phyloP scores from a whole-genome alignment of 371 early-diverging fungal genomes.

The Mucor saturninus region DNA sequence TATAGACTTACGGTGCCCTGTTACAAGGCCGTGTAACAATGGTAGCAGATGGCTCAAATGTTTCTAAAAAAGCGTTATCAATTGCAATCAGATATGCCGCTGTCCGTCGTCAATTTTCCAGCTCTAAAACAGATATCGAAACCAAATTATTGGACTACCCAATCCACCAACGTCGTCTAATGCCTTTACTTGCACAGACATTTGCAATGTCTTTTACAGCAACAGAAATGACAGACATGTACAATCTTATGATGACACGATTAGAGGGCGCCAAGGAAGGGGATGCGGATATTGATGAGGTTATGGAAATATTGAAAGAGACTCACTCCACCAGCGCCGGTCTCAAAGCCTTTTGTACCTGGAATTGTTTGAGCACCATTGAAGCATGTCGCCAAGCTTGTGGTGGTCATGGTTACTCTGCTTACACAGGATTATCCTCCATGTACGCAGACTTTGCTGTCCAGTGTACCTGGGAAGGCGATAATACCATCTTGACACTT shows the following conservation, averaged over 20 bases:
- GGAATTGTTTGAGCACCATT: constrained; percentile 85
- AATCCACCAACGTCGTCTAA: constrained; percentile 90
- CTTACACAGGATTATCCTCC: constrained; percentile 87
- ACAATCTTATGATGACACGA: constrained; percentile 75
- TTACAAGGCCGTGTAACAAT: constrained; percentile 90
- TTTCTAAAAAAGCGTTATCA: constrained; percentile 89
- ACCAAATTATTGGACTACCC: constrained; percentile 91
- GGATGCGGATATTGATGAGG: constrained; percentile 68
- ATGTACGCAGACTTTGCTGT: constrained; percentile 92
- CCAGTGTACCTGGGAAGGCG: constrained; percentile 94
- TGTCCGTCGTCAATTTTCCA: constrained; percentile 87
- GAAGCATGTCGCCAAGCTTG: constrained; percentile 91
- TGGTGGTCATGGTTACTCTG: constrained; percentile 93
- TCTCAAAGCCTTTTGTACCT: constrained; percentile 95
- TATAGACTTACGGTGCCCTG: constrained; percentile 36
- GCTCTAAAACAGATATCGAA: constrained; percentile 55
- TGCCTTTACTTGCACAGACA: constrained; percentile 89
- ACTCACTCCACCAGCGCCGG: constrained; percentile 93
- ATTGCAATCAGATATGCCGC: constrained; percentile 92
- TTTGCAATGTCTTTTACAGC: constrained; percentile 93
- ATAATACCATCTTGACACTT: constrained; percentile 89
- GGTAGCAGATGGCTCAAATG: constrained; percentile 88
- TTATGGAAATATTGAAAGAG: constrained; percentile 84
- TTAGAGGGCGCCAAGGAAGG: constrained; percentile 71
- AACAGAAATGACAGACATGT: constrained; percentile 80